These are phyloP conservation scores for Austroboletus novae-zelandiae DNA, from an alignment of 1,284 basidiomycete genomes.

Conservation along the genomic window DNA sequence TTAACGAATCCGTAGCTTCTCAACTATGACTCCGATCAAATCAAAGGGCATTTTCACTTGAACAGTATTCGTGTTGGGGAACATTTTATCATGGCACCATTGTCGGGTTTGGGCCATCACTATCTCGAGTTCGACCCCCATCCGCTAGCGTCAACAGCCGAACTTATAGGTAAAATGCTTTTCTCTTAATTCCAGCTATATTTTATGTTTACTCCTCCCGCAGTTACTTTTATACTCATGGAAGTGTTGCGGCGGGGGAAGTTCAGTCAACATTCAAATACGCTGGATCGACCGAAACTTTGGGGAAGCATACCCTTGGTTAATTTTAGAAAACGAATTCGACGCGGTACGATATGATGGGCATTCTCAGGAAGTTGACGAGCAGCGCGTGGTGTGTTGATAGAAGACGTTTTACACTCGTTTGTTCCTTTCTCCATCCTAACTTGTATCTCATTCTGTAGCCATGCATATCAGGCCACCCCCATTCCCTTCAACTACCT, in stretches of 20 bases:
- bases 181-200: neutral
- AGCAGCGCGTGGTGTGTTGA: neutral
- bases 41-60: slow-evolving; percentile 48
- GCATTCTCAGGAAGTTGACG: neutral
- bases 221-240: slow-evolving; percentile 58
- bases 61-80: slow-evolving; percentile 40
- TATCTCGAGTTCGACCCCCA: slow-evolving; percentile 46
- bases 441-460: slow-evolving; percentile 13
- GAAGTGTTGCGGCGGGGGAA: slow-evolving; percentile 54
- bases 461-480: slow-evolving; percentile 1
- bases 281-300: slow-evolving; percentile 42
- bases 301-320: slow-evolving; percentile 45
- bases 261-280: slow-evolving; percentile 45
- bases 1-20: slow-evolving; percentile 37
- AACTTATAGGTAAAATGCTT: slow-evolving; percentile 44
- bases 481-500: neutral
- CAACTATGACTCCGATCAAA: slow-evolving; percentile 44
- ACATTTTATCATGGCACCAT: slow-evolving; percentile 33
- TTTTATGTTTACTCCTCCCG: slow-evolving; percentile 4
- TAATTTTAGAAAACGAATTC: slow-evolving; percentile 40
- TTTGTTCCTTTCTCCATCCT: slow-evolving; percentile 7
- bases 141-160: slow-evolving; percentile 42
- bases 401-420: neutral
- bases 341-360: slow-evolving; percentile 43
- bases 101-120: slow-evolving; percentile 44